Percentiles rank a stretch among this genome's conserved stretches.
These are phyloP conservation scores for Cutaneotrichosporon curvatum DNA, from an alignment of 1,284 basidiomycete genomes.

Conservation along the genomic window DNA sequence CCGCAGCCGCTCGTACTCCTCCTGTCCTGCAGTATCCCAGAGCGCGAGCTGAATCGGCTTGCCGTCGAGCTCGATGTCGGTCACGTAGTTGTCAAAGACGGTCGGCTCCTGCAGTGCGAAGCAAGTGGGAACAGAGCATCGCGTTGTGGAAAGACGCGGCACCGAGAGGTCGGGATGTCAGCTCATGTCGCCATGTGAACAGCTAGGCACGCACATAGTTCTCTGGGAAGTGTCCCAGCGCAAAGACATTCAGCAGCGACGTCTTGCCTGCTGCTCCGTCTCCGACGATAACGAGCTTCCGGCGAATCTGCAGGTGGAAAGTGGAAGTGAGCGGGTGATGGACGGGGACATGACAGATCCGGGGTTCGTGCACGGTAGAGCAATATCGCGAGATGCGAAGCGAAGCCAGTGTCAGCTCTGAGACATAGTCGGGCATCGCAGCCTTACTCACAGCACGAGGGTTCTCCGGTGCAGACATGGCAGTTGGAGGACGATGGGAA, in stretches of 20 bases:
- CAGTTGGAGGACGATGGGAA: too few relatives aligned
- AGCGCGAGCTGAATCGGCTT: constrained; percentile 61
- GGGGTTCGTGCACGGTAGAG: not conserved
- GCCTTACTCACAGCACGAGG: constrained; percentile 8
- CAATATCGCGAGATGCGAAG: not conserved
- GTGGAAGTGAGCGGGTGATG: not conserved
- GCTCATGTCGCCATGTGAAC: not conserved
- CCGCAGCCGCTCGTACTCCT: constrained; percentile 92
- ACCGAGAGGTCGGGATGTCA: not conserved
- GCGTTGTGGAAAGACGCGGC: not conserved
- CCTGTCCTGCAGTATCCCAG: constrained; percentile 83
- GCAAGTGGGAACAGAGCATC: not conserved
- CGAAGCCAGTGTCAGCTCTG: not conserved
- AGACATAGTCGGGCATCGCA: not conserved
- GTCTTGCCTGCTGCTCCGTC: constrained; percentile 63
- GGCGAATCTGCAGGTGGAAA: constrained; percentile 38
- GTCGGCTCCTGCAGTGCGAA: constrained; percentile 50
- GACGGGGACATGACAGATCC: not conserved
- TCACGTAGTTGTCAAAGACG: constrained; percentile 97
- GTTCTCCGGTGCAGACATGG: constrained; percentile 6
- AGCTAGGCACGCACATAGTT: constrained; percentile 61
- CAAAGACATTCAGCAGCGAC: constrained; percentile 57
- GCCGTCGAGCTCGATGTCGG: constrained; percentile 92
- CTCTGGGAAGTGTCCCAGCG: constrained; percentile 92
- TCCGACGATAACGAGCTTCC: constrained; percentile 66